Evolutionary conservation across 1,284 basidiomycete genomes (phyloP), one percentile per base, ranked within the genome.

Genomic region (Pseudozyma tsukubaensis): DNA sequence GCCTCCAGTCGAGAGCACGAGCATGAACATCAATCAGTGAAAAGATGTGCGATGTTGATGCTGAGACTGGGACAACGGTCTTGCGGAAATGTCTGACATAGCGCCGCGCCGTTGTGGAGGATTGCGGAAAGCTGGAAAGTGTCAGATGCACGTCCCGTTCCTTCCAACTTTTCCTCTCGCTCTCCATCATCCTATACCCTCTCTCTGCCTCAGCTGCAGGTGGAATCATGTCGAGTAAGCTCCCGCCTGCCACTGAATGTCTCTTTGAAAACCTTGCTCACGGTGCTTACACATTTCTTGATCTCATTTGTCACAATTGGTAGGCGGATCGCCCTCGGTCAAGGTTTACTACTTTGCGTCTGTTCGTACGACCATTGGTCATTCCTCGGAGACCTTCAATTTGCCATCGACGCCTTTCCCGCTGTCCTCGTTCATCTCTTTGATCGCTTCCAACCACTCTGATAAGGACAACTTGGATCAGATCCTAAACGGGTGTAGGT

Each of bases 361-460:
- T 1, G 68, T 61, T 16, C 62, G 72, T 7, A 75, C 72, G 18
- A 64, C 63, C 36, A 50, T 71, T 35, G 68, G 64, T 12, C 49
- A 19, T 4, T 71, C 64, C 4, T 35, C 32, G 29, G 72, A 75
- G 34, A 52, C 42, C 13, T 18, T 75, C 18, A 6, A 12, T 11
- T 59, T 75, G 2, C 64, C 72, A 6, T 21, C 39, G 1, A 42
- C 59, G 50, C 64, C 80, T 6, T 87, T 90, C 68, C 86, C 85
- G 4, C 87, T 92, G n/a, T 86, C 87, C 10, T 86, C 86, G 2
- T 87, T 92, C 12, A 81, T 86, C 21, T 77, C 82, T 13, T 87
- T 92, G 13, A 81, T 86, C 18, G 77, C 82, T 11, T 80, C 90
- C 21, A 49, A 43, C 12, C 40, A 72, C 50, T 11, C 42, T 1